These are phyloP conservation scores for Fusarium tricinctum DNA, from an alignment of 2,329 filamentous ascomycete genomes.

Conservation along the genomic window DNA sequence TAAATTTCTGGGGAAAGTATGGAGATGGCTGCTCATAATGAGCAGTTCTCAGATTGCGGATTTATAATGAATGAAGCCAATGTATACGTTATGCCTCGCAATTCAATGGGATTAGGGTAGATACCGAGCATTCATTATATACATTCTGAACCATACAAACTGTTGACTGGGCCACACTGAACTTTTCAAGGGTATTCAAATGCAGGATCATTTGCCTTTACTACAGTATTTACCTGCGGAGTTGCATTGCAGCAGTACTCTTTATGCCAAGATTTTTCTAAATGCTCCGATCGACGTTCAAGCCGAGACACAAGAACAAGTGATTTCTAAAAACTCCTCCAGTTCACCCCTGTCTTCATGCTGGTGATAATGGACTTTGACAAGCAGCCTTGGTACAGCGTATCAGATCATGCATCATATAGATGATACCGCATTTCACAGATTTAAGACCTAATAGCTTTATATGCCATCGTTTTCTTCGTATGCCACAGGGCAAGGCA, in stretches of 20 bases:
- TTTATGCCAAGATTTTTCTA: no score
- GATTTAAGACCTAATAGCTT: no score
- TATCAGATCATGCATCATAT: no score
- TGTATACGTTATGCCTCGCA: not conserved
- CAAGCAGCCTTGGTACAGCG: no score
- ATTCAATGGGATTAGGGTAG: conserved; percentile 22
- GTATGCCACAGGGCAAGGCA: no score
- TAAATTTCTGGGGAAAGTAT: conserved; percentile 31
- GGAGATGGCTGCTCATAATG: conserved; percentile 31
- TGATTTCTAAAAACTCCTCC: not conserved
- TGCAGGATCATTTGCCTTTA: not conserved
- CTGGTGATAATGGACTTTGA: conserved; percentile 2
- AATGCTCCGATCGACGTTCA: not conserved
- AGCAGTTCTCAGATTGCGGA: not conserved
- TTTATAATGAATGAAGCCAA: not conserved
- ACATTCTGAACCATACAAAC: conserved; percentile 3
- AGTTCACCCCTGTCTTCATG: conserved; percentile 28
- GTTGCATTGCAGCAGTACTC: not conserved
- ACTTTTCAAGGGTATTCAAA: not conserved
- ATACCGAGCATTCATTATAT: conserved; percentile 10
- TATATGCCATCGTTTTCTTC: no score
- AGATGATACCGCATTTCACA: no score
- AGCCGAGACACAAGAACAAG: not conserved
- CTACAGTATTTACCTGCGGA: not conserved
- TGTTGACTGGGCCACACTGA: conserved; percentile 23